A percentile compares a stretch with the other conserved stretches of the same genome.
These are phyloP conservation scores for Lecanosticta acicola DNA, from an alignment of 2,329 filamentous ascomycete genomes.

Conservation along the genomic window DNA sequence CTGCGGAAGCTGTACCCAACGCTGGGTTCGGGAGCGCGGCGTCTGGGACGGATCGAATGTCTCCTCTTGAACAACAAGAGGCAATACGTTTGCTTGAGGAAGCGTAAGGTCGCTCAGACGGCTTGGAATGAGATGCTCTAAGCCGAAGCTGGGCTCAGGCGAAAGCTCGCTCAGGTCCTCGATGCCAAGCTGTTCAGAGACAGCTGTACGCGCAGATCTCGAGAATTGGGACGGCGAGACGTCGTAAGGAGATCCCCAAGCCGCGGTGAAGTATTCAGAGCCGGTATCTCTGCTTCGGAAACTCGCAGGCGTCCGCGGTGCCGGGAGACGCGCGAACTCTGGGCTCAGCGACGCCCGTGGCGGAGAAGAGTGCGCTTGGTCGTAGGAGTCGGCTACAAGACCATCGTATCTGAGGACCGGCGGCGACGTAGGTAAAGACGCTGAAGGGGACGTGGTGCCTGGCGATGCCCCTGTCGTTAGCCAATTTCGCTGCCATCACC, in stretches of 20 bases:
- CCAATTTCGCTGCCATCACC: neutral
- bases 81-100: slow-evolving; percentile 13
- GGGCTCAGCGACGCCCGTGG: slow-evolving; percentile 11
- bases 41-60: slow-evolving; percentile 23
- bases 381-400: slow-evolving; percentile 8
- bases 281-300: slow-evolving; percentile 25
- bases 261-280: slow-evolving; percentile 57
- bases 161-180: slow-evolving; percentile 28
- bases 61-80: slow-evolving; percentile 12
- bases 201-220: slow-evolving; percentile 28
- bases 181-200: slow-evolving; percentile 27
- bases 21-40: slow-evolving; percentile 28
- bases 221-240: slow-evolving; percentile 48
- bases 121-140: slow-evolving; percentile 33
- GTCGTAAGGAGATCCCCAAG: slow-evolving; percentile 89
- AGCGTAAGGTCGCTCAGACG: slow-evolving; percentile 23
- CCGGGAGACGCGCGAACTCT: slow-evolving; percentile 20
- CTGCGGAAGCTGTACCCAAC: slow-evolving; percentile 30
- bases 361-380: neutral
- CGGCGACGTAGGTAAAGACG: slow-evolving; percentile 16
- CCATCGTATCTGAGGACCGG: slow-evolving; percentile 17
- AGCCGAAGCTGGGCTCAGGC: slow-evolving; percentile 29
- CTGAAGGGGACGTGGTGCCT: slow-evolving; percentile 12
- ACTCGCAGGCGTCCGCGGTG: slow-evolving; percentile 29
- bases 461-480: slow-evolving; percentile 5